Evolutionary conservation across 371 early-diverging fungal genomes (phyloP), one percentile per base, ranked within the genome.

Genomic region (Vairimorpha ceranae): DNA sequence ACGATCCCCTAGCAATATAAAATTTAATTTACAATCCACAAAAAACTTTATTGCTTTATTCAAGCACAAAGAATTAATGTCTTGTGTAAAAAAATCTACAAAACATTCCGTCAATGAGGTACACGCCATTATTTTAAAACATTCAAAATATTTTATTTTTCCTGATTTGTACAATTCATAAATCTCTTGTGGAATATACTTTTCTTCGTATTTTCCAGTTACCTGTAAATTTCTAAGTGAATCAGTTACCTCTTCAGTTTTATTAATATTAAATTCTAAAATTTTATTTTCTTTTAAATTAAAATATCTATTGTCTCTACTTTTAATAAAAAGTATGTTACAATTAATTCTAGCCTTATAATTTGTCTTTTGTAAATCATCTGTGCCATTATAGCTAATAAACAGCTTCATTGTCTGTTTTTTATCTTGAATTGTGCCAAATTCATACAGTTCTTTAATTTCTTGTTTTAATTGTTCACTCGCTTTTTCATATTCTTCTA

Each of bases 1-100:
- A 32, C 59, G 45, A 27, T 25, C 36, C 15, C 75, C 75, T 48
- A 51, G 30, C 38, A 73, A 17, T 32, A 73, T 56, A 51, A 73
- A 17, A 54, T 43, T 73, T 14, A 23, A 54, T 48, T 52, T 46
- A 33, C 45, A 15, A 23, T 70, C 35, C 4, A 67, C 3, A n/a
- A 6, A 48, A 48, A 48, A 48, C 3, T 48, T 21, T 10, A 4
- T 10, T 4, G n/a, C 3, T 10, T 48, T n/a, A 12, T 21, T 48
- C 12, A n/a, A n/a, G 21, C 48, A 48, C 14, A 48, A n/a, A 4
- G 48, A 48, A 41, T 41, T 41, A 7, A 41, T 15, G 41, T 41
- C 15, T 41, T 10, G 15, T 10, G 15, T 41, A n/a, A n/a, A n/a
- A n/a, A n/a, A n/a, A 15, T 41, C 41, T 41, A 7, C 15, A 15